Conservation (phyloP, 1,139 yeast genomes). For the Zygoascus meyerae region DNA sequence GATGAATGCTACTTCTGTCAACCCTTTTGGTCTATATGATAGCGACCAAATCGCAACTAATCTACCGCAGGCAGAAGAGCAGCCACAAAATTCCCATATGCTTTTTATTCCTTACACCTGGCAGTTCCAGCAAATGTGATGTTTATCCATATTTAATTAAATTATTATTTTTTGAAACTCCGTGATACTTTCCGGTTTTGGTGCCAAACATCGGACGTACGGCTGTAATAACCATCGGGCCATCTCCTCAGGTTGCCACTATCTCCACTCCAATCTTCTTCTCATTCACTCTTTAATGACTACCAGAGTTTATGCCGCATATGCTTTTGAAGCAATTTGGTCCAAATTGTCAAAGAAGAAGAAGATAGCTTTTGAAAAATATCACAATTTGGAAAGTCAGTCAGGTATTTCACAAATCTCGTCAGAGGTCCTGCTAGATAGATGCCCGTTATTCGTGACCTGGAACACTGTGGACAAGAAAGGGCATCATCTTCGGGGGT, state of each 20-base stretch:
- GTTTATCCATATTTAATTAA: too few relatives aligned
- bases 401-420: not conserved
- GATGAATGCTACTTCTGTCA: not conserved
- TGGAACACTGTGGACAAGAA: slow-evolving; percentile 56
- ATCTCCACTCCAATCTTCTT: too few relatives aligned
- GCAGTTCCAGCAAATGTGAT: too few relatives aligned
- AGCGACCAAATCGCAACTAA: too few relatives aligned
- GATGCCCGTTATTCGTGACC: slow-evolving; percentile 70
- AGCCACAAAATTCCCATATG: too few relatives aligned
- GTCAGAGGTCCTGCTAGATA: not conserved
- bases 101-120: too few relatives aligned
- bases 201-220: too few relatives aligned
- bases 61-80: too few relatives aligned
- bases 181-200: too few relatives aligned
- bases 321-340: slow-evolving; percentile 39
- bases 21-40: not conserved
- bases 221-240: not conserved
- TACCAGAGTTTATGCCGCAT: slow-evolving; percentile 33
- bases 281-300: not conserved
- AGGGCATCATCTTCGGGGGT: slow-evolving; percentile 63
- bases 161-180: too few relatives aligned
- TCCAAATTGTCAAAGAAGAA: slow-evolving; percentile 23
- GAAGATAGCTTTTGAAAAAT: not conserved
- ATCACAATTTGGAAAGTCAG: not conserved
- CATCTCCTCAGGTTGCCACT: too few relatives aligned